Base-by-base conservation (phyloP, 257 asterid genomes). In the Forsythia viridissima region DNA sequence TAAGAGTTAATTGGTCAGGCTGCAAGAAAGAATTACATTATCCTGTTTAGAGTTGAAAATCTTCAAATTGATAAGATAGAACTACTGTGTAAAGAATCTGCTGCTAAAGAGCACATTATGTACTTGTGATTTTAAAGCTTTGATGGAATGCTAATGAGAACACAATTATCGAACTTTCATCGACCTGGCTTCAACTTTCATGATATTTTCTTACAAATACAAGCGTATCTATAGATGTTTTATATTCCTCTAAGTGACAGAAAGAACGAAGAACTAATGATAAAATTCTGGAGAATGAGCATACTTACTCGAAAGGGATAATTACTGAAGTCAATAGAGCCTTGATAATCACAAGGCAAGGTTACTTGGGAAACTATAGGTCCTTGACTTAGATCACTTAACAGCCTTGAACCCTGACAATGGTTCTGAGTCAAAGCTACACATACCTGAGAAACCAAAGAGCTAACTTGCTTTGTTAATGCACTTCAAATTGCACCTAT, bases 261-360 rank as follows among this genome's bases (percentile, higher is more conserved):
- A 21, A 20, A 4, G 12, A 24, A 63, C 24, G 70, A 63, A 63
- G 40, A 63, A 63, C 40, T 63, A 63, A 63, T 24, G 5, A 63
- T 30, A 7, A 24, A 63, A 63, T 63, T 21, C 40, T 30, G 37
- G 8, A 24, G 18, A 21, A 8, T 8, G 5, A 21, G 70, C 40
- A 63, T 63, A 8, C 97, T 89, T 90, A 95, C 99, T 75, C 94
- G 92, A 86, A 92, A 91, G 15, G 98, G 98, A 84, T 88, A 95
- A 78, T 84, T 79, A 84, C 93, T 90, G 82, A 92, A 95, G 90
- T 95, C 94, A 68, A 95, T 86, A 66, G 98, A 89, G 76, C 99
- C 99, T 57, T 90, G 93, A 85, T 94, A 93, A 88, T 95, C 94
- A 77, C 98, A 89, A 77, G 96, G 99, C 84, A 95, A 80, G 20